phyloP scores from a whole-genome alignment of 345 rosid genomes.

The Corchorus capsularis region DNA sequence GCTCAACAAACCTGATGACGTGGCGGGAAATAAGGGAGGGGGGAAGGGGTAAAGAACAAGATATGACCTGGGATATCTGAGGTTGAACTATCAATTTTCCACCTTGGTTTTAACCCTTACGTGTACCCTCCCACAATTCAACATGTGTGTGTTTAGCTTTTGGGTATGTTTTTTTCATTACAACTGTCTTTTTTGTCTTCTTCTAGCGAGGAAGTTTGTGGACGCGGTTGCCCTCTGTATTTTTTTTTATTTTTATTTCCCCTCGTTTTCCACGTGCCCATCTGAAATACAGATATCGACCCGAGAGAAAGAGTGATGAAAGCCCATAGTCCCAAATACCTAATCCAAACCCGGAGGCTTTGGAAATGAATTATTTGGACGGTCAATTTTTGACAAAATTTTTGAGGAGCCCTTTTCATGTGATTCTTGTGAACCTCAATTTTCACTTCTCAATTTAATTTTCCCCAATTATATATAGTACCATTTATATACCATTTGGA shows the following conservation, averaged over 20 bases:
- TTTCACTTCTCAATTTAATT: background rate
- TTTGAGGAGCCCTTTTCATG: background rate
- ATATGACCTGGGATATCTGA: slow-evolving; percentile 22
- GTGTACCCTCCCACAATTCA: slow-evolving; percentile 11
- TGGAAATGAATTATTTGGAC: background rate
- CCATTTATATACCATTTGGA: background rate
- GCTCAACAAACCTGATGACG: slow-evolving; percentile 22
- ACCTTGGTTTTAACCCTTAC: background rate
- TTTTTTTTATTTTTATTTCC: too few relatives aligned
- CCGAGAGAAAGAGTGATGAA: background rate
- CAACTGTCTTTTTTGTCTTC: slow-evolving; percentile 41
- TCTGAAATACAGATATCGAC: background rate
- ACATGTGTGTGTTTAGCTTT: slow-evolving; percentile 23
- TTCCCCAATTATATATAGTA: too few relatives aligned
- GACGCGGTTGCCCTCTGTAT: slow-evolving; percentile 10
- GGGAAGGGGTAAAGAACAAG: background rate
- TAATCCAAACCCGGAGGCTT: background rate
- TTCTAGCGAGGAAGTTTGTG: background rate
- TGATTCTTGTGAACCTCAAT: background rate
- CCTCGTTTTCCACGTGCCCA: slow-evolving; percentile 41
- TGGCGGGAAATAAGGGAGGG: slow-evolving; percentile 19
- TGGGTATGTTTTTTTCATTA: background rate
- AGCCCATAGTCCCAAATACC: background rate
- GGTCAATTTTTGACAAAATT: slow-evolving; percentile 6
- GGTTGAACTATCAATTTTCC: slow-evolving; percentile 33